Base-by-base conservation (phyloP, 2,329 filamentous ascomycete species). In the Paraphaeosphaeria minitans region DNA sequence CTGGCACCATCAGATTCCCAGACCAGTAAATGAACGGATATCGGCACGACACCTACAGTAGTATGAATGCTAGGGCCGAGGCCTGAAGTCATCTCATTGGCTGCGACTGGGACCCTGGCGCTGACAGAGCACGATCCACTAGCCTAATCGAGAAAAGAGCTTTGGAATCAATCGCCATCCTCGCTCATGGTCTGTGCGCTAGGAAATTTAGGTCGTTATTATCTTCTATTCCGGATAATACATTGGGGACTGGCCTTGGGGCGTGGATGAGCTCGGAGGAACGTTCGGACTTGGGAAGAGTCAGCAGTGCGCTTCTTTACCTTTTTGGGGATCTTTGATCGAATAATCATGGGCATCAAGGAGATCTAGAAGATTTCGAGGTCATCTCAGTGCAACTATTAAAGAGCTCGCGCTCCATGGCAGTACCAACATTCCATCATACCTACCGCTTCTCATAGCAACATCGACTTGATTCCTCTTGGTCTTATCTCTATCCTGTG, bases 331-430 rank as follows among this genome's bases (percentile, higher is more conserved):
- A 58, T 51, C 55, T 16, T 19, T 57, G 63, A 65, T 65, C 51
- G 53, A 53, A 58, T 63, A 62, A 65, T 65, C 63, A n/a, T 43
- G 45, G 35, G 43, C 53, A 31, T 42, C 9, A 43, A 14, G 45
- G 9, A n/a, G 9, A 12, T 27, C 21, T 19, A 4, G n/a, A 10
- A 21, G 2, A 1, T 9, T 8, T 14, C 14, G 14, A 16, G 1
- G 12, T 7, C n/a, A n/a, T n/a, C n/a, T n/a, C n/a, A n/a, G n/a
- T n/a, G n/a, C n/a, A n/a, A 43, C 29, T 53, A 53, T 53, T 35
- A 46, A 53, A 24, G 22, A 22, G 16, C 13, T 5, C n/a, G 3
- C 16, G n/a, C 24, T 24, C 53, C 14, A 47, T 39, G 10, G 35
- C 46, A 24, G n/a, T 37, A 10, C 27, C 52, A 4, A 4, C 8